Conservation (phyloP, 345 rosid genomes). For the Hibiscus trionum region DNA sequence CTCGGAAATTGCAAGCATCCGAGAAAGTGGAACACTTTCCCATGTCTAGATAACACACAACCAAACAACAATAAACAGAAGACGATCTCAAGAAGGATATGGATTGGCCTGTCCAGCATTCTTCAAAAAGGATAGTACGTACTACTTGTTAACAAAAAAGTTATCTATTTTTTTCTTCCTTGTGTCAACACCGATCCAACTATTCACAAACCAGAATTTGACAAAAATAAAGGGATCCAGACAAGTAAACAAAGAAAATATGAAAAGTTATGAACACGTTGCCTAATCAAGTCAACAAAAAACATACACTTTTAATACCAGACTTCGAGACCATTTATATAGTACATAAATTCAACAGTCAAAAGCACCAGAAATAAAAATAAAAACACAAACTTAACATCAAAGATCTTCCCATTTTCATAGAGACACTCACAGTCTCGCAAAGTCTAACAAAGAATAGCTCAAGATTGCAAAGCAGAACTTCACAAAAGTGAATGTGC, state of each 20-base stretch:
- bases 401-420: neutral
- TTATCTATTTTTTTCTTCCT: neutral
- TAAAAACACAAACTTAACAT: neutral
- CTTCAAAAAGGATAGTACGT: neutral
- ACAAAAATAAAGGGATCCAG: neutral
- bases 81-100: neutral
- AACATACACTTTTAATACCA: neutral
- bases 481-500: neutral
- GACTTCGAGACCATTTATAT: neutral
- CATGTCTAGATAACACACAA: neutral
- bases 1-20: neutral
- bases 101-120: neutral
- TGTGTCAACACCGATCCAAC: neutral
- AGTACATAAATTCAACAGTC: neutral
- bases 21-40: neutral
- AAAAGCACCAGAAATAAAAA: neutral
- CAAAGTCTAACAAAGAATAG: neutral
- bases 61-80: neutral
- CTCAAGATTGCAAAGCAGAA: conserved; percentile 1
- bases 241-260: neutral
- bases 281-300: neutral
- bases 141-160: neutral
- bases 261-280: neutral
- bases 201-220: neutral
- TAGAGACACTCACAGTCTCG: neutral